These are phyloP conservation scores for Camellia sinensis DNA, from an alignment of 148 eudicot species.

Conservation along the genomic window DNA sequence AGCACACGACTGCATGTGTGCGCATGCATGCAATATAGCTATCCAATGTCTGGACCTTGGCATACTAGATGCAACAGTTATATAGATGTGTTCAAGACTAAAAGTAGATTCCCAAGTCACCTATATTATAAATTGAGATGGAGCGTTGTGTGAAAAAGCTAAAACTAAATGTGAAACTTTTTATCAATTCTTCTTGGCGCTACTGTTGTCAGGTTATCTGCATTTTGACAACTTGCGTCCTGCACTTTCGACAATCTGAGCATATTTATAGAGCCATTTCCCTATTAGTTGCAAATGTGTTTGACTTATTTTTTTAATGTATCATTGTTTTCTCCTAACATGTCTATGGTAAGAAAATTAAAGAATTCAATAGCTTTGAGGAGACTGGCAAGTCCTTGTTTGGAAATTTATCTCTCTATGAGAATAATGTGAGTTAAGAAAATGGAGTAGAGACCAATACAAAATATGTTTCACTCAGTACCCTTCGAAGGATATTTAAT, in stretches of 20 bases:
- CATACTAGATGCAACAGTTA: background rate
- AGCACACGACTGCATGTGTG: background rate
- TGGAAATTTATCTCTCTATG: background rate
- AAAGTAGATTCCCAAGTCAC: background rate
- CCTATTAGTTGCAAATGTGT: background rate
- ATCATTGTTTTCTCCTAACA: background rate
- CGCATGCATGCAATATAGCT: background rate
- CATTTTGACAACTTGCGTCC: background rate
- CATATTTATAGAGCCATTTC: background rate
- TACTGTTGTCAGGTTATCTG: background rate
- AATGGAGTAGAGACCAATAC: background rate
- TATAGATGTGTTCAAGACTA: background rate
- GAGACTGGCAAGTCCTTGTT: background rate
- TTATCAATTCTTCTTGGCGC: background rate
- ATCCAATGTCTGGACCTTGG: background rate
- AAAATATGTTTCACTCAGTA: background rate
- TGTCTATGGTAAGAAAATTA: background rate
- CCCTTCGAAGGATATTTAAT: background rate
- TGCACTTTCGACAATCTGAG: background rate
- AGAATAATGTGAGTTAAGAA: background rate
- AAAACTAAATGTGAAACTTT: background rate
- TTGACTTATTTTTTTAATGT: background rate
- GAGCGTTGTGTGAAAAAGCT: background rate
- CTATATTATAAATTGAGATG: background rate
- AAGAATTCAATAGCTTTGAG: background rate